phyloP scores from a whole-genome alignment of 2,329 filamentous ascomycete species.

The Chrysoporthe austroafricana region DNA sequence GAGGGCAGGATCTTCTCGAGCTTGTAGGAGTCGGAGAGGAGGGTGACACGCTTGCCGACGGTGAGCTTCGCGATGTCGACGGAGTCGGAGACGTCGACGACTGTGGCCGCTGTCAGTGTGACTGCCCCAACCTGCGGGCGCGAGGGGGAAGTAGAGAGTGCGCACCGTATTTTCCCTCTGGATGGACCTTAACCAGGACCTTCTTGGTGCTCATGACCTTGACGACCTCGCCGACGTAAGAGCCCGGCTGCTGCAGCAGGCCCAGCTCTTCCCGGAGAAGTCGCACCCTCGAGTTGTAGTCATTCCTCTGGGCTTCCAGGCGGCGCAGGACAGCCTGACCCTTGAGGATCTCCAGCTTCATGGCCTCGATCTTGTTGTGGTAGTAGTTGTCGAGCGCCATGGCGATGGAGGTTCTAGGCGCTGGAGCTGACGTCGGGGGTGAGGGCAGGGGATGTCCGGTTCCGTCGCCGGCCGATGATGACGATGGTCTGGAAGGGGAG shows the following conservation, averaged over 20 bases:
- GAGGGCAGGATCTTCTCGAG: slow-evolving; percentile 98
- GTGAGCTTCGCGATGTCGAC: slow-evolving; percentile 97
- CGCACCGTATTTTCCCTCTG: slow-evolving; percentile 98
- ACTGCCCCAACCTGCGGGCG: too few relatives aligned
- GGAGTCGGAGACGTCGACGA: slow-evolving; percentile 92
- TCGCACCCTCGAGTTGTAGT: slow-evolving; percentile 98
- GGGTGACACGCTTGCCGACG: slow-evolving; percentile 93
- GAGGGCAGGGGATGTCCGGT: neutral
- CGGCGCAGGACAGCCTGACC: slow-evolving; percentile 93
- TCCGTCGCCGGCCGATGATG: slow-evolving; percentile 4
- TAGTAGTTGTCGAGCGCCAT: slow-evolving; percentile 99
- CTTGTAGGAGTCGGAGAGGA: slow-evolving; percentile 97
- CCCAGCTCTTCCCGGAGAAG: slow-evolving; percentile 94
- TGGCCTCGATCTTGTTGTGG: slow-evolving; percentile 99
- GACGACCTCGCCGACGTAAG: slow-evolving; percentile 98
- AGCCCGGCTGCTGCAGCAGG: slow-evolving; percentile 93
- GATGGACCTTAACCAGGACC: slow-evolving; percentile 97
- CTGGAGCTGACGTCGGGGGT: slow-evolving; percentile 23
- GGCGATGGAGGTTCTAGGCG: slow-evolving; percentile 44
- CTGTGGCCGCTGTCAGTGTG: slow-evolving; percentile 50
- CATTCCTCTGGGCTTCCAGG: slow-evolving; percentile 96
- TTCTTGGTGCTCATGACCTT: slow-evolving; percentile 99
- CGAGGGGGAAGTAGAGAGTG: slow-evolving; percentile 9
- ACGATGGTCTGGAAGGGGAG: neutral
- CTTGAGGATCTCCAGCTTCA: slow-evolving; percentile 99